A percentile compares a stretch with the other conserved stretches of the same genome.
phyloP scores from a whole-genome alignment of 2,329 filamentous ascomycete species.

The Knoxdaviesia proteae region DNA sequence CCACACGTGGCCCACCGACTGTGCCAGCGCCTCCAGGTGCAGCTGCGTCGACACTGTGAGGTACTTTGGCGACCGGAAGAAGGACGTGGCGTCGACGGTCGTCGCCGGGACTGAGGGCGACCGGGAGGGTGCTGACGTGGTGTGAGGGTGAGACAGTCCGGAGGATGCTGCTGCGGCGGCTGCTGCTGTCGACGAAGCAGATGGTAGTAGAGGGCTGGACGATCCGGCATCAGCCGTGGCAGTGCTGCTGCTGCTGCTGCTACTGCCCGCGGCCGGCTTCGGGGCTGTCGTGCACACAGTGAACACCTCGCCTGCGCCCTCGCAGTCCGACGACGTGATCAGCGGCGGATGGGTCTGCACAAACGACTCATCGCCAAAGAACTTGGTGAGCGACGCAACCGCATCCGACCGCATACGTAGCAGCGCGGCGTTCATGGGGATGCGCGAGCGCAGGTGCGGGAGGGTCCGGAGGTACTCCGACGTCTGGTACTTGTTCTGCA shows the following conservation, averaged over 20 bases:
- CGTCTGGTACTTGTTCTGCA: constrained; percentile 92
- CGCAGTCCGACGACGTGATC: constrained; percentile 91
- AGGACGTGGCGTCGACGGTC: constrained; percentile 16
- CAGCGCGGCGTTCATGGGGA: constrained; percentile 60
- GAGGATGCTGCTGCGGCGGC: constrained; percentile 11
- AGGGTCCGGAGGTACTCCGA: constrained; percentile 73
- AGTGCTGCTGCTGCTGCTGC: too few species aligned
- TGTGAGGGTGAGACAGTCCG: constrained; percentile 9
- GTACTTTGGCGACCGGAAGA: constrained; percentile 80
- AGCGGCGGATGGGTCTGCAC: constrained; percentile 80
- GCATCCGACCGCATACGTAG: constrained; percentile 67
- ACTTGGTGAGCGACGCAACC: constrained; percentile 50
- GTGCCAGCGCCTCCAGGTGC: constrained; percentile 79
- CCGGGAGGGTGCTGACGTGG: too few species aligned
- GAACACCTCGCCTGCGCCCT: constrained; percentile 91
- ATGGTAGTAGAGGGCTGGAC: too few species aligned
- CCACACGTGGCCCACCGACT: constrained; percentile 81
- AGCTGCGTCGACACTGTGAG: constrained; percentile 88
- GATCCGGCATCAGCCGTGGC: too few species aligned
- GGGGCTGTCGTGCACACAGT: constrained; percentile 31
- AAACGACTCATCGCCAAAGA: constrained; percentile 52
- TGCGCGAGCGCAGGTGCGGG: constrained; percentile 68
- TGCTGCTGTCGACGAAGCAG: not conserved
- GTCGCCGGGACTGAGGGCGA: too few species aligned
- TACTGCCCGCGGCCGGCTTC: constrained; percentile 2